These are phyloP conservation scores for Tardiomyces depauwii DNA, from an alignment of 1,139 yeast genomes.

Conservation along the genomic window DNA sequence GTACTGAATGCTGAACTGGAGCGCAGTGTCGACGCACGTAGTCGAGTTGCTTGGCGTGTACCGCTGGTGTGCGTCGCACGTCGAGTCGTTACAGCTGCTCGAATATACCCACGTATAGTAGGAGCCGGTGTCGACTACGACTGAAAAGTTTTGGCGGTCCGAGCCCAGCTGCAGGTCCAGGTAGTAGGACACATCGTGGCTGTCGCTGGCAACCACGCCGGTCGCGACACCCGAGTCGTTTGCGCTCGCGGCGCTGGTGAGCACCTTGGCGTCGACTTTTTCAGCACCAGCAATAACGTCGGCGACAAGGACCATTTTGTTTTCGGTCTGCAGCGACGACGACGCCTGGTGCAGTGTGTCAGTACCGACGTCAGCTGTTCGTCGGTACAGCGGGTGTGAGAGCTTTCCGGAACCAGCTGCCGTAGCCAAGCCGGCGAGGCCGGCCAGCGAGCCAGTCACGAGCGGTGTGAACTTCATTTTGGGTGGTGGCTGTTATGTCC, in stretches of 20 bases:
- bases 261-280: constrained; percentile 1
- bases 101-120: constrained; percentile 57
- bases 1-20: constrained; percentile 38
- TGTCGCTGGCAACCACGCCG: neutral
- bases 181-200: constrained; percentile 21
- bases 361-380: too few species aligned
- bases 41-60: constrained; percentile 21
- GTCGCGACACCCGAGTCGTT: neutral
- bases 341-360: too few species aligned
- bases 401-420: too few species aligned
- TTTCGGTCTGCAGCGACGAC: neutral
- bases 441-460: too few species aligned
- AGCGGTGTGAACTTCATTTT: too few species aligned
- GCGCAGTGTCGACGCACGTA: constrained; percentile 16
- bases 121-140: constrained; percentile 56
- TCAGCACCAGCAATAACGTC: constrained; percentile 7
- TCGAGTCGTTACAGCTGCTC: constrained; percentile 34
- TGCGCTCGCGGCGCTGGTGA: constrained; percentile 17
- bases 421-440: too few species aligned
- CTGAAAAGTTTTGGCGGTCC: constrained; percentile 30
- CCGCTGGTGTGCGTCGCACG: constrained; percentile 32
- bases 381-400: too few species aligned
- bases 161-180: constrained; percentile 19
- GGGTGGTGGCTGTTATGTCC: too few species aligned
- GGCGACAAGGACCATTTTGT: constrained; percentile 10